Evolutionary conservation across 495 filamentous ascomycete species (phyloP), one percentile per base, ranked within the genome.

Genomic region (Xylaria venustula): DNA sequence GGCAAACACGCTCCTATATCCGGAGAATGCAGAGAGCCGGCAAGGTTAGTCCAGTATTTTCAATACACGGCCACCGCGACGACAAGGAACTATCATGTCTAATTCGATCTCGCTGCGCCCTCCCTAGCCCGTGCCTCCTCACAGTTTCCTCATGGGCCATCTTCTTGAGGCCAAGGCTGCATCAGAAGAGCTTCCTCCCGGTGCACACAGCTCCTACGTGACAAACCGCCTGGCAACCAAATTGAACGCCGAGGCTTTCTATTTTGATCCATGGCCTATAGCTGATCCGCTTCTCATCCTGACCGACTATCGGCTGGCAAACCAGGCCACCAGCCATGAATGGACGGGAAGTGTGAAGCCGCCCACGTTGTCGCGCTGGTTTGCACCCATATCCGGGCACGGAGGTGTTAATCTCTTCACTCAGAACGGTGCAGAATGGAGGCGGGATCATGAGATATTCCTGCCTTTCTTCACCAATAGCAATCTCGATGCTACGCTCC

Each of bases 381-480:
- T 70, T 37, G 65, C 57, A 2, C 65, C 67, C 20, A 70, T 70
- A 11, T 68, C 67, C 0, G 67, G 67, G 26, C 64, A 63, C n/a
- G 54, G 58, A 8, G 67, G 67, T 2, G 23, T 64, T n/a, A 70
- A 68, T 34, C 65, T 70, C 15, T 70, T 70, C 47, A 68, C 67
- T 2, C 65, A 70, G 40, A 70, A 70, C 51, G 75, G 73, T 9
- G 61, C 58, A 15, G 63, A 75, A 49, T 80, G 77, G 77, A 77
- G 68, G 64, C 50, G 47, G 2, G 60, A 71, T n/a, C 74, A 75
- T 44, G 69, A 73, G 40, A 54, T 69, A 2, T 79, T 79, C 57
- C 71, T 75, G 17, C 71, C 75, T 0, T 77, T 75, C 23, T 79
- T 80, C 44, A 66, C 71, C 5, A 70, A 67, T 9, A 62, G 58